Evolutionary conservation across 306 rosid genomes (phyloP).

Genomic region (Parietaria judaica): DNA sequence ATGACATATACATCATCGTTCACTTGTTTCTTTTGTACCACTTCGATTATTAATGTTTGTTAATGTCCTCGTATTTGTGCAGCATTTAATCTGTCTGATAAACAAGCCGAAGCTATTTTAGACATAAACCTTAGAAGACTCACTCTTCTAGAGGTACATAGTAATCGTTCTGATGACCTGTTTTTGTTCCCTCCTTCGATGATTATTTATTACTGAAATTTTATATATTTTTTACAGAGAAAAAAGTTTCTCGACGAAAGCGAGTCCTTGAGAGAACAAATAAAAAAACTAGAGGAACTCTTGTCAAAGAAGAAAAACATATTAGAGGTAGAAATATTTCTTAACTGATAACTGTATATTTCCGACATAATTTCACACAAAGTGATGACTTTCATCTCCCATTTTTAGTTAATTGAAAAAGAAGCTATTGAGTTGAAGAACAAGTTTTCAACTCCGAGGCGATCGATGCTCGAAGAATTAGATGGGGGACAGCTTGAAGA

Average conservation of each 20-base stretch:
- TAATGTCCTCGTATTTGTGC: conserved; percentile 15
- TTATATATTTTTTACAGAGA: conserved; percentile 49
- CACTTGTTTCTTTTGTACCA: background rate
- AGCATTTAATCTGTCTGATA: conserved; percentile 79
- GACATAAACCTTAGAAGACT: conserved; percentile 87
- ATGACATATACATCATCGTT: no score
- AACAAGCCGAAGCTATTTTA: conserved; percentile 92
- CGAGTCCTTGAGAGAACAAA: conserved; percentile 58
- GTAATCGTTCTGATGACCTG: conserved; percentile 9
- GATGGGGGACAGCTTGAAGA: conserved; percentile 92
- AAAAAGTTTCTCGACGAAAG: conserved; percentile 63
- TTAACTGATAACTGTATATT: background rate
- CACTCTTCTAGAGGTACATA: conserved; percentile 68
- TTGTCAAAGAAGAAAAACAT: conserved; percentile 70
- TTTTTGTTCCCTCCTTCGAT: conserved; percentile 1
- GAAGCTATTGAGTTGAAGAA: conserved; percentile 83
- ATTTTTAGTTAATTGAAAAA: conserved; percentile 56
- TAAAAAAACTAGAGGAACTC: conserved; percentile 74
- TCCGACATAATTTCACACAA: background rate
- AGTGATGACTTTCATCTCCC: background rate
- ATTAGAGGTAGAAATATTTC: conserved; percentile 48
- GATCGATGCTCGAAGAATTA: conserved; percentile 71
- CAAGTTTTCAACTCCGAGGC: conserved; percentile 74
- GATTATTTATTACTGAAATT: background rate
- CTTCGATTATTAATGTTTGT: background rate